Evolutionary conservation across 148 eudicot species (phyloP).

Genomic region (Cornus florida): DNA sequence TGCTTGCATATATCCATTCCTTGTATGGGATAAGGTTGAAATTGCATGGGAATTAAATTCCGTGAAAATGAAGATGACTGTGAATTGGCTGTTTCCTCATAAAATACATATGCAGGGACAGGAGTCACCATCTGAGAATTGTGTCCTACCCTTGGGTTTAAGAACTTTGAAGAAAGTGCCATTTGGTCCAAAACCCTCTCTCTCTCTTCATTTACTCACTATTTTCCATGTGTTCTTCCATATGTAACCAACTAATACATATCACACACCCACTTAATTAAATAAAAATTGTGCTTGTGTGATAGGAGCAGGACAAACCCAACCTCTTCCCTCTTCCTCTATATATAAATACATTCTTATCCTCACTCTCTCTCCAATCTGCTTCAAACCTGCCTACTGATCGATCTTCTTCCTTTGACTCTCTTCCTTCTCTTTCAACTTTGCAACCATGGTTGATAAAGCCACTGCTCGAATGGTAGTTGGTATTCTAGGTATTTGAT

Average conservation of each 20-base stretch:
- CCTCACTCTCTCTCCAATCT: not conserved
- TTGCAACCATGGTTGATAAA: slow-evolving; percentile 29
- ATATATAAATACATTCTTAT: not conserved
- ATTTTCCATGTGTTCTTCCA: not conserved
- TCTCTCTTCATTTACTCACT: not conserved
- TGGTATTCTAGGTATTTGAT: slow-evolving; percentile 43
- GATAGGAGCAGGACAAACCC: not conserved
- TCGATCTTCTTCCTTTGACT: not conserved
- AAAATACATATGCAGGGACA: not conserved
- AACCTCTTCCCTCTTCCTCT: slow-evolving; percentile 5
- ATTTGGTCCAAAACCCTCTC: not conserved
- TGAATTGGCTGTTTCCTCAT: not conserved
- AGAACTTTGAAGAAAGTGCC: not conserved
- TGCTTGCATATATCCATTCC: not conserved
- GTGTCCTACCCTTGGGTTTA: not conserved
- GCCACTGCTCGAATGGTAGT: slow-evolving; percentile 35
- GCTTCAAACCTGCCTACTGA: not conserved
- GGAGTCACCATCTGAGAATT: not conserved
- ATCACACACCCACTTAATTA: not conserved
- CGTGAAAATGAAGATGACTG: not conserved
- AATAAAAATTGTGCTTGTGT: not conserved
- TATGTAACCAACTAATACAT: not conserved
- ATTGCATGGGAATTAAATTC: not conserved
- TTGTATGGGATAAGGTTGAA: not conserved
- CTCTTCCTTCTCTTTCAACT: not conserved